Conservation (phyloP, 495 filamentous ascomycete genomes). For the Opeltia flavorubescens region DNA sequence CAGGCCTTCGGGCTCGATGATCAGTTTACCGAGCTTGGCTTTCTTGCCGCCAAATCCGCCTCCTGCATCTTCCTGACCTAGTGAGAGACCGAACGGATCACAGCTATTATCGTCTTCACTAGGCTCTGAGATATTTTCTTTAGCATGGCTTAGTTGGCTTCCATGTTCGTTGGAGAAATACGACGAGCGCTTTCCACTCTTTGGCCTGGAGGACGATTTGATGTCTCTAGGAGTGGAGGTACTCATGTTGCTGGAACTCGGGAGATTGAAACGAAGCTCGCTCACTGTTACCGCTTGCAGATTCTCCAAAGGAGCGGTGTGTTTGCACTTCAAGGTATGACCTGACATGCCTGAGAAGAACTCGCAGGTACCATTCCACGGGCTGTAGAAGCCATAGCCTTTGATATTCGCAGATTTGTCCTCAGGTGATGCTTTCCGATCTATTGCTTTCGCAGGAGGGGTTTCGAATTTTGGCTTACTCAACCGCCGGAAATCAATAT, state of each 20-base stretch:
- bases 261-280: conserved; percentile 80
- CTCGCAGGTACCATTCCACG: conserved; percentile 75
- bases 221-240: conserved; percentile 16
- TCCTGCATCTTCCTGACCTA: conserved; percentile 65
- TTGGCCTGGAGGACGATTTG: conserved; percentile 16
- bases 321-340: conserved; percentile 62
- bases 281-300: conserved; percentile 46
- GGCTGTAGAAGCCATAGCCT: conserved; percentile 58
- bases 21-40: conserved; percentile 84
- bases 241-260: conserved; percentile 21
- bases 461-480: neutral
- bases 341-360: conserved; percentile 65
- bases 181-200: conserved; percentile 7
- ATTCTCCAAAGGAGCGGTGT: conserved; percentile 25
- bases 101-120: conserved; percentile 1
- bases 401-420: conserved; percentile 13
- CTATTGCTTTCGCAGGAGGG: neutral
- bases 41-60: conserved; percentile 73
- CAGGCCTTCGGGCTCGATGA: conserved; percentile 78
- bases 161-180: conserved; percentile 6
- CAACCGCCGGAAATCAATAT: neutral
- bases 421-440: neutral
- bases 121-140: conserved; percentile 7
- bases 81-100: conserved; percentile 49
- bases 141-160: conserved; percentile 11